Base-by-base conservation (phyloP, 2,329 filamentous ascomycete genomes). In the Aspergillus piperis region DNA sequence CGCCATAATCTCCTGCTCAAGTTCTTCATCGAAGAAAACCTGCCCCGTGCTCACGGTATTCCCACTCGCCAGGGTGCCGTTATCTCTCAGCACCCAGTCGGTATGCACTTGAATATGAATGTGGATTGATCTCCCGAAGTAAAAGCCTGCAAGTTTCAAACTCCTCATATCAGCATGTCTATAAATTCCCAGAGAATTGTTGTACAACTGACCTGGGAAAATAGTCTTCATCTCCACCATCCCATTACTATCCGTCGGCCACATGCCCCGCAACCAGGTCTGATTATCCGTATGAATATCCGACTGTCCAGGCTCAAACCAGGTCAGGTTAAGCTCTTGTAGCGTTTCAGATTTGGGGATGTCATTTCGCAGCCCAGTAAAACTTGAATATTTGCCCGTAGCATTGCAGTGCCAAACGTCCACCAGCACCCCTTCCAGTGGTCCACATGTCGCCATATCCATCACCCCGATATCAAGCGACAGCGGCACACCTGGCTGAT, bases 351-450 rank as follows among this genome's bases (percentile, higher is more conserved):
- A 56, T 32, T 73, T 75, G 0, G 57, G 50, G 1, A 68, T 75
- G 36, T 76, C 71, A 1, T 72, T 72, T n/a, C 66, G 68, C 6
- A 72, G 58, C 2, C 56, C 59, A 1, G 63, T 68, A 21, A 68
- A 68, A 2, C 49, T 54, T 8, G 62, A 75, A 68, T 80, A 81
- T 8, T 66, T 68, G 10, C 79, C 78, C 0, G 75, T 79, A 17
- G 76, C 71, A 63, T 81, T 80, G 69, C 77, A 79, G 42, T 77
- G 72, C 78, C 78, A 81, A 47, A 79, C 71, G 61, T 80, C 77
- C 56, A 80, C 65, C 11, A 77, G 62, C 7, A 75, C 70, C n/a
- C 70, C 64, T 1, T 68, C 66, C 1, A 75, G 64, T 2, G 77
- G 72, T 61, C 74, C 68, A 66, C 79, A 80, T 13, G 76, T 79